A percentile compares a stretch with the other conserved stretches of the same genome.
phyloP scores from a whole-genome alignment of 2,329 filamentous ascomycete species.

The Paraphoma chrysanthemicola region DNA sequence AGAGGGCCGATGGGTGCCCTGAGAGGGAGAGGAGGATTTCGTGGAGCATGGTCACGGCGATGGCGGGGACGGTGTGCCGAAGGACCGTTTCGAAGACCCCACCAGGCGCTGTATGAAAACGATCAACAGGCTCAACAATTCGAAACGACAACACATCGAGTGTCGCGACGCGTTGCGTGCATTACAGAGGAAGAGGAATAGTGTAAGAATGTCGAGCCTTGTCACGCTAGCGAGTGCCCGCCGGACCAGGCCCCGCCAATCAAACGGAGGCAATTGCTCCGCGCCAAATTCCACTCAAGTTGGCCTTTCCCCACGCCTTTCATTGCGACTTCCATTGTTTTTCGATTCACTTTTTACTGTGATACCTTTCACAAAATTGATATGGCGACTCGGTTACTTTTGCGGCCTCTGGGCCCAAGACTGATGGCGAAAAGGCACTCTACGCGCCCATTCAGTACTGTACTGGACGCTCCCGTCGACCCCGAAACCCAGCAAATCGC shows the following conservation, averaged over 20 bases:
- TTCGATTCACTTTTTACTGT: no score
- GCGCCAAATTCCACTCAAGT: no score
- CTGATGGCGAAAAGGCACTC: background rate
- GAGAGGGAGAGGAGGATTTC: slow-evolving; percentile 97
- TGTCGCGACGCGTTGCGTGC: slow-evolving; percentile 24
- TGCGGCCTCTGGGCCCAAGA: background rate
- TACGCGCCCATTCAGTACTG: slow-evolving; percentile 34
- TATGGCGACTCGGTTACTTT: background rate
- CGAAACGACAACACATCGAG: slow-evolving; percentile 45
- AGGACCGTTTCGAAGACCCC: slow-evolving; percentile 8
- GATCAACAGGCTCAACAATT: slow-evolving; percentile 44
- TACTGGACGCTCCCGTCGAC: slow-evolving; percentile 38
- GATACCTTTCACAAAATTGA: background rate
- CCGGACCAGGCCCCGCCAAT: background rate
- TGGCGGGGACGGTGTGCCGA: slow-evolving; percentile 10
- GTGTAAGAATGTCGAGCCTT: slow-evolving; percentile 5
- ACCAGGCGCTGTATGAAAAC: slow-evolving; percentile 33
- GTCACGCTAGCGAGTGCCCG: no score
- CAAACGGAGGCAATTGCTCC: background rate
- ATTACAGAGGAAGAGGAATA: background rate
- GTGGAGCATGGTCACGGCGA: slow-evolving; percentile 79
- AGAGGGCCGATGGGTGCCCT: slow-evolving; percentile 88
- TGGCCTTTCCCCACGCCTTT: no score
- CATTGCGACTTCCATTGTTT: no score
- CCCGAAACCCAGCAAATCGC: slow-evolving; percentile 28